Percentiles rank a stretch among this genome's conserved stretches.
Evolutionary conservation across 2,329 filamentous ascomycete species (phyloP).

Genomic region (Calonectria montana): DNA sequence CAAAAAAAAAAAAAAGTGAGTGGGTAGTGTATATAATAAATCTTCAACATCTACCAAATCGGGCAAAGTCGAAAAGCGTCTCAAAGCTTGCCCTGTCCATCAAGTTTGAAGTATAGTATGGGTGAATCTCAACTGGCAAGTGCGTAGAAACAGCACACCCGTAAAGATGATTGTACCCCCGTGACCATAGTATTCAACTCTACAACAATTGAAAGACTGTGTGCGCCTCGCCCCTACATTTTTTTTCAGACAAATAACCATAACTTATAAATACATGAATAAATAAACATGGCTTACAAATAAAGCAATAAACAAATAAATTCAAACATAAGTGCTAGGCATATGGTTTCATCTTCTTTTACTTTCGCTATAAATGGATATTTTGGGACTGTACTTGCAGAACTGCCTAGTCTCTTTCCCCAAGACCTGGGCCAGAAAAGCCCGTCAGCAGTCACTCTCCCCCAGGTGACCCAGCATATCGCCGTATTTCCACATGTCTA

Average conservation of each 20-base stretch:
- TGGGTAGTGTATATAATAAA: neutral
- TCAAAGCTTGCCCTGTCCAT: neutral
- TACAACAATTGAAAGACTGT: no score
- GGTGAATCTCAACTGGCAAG: neutral
- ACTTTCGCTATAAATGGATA: no score
- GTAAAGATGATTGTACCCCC: no score
- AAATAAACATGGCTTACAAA: no score
- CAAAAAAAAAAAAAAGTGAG: neutral
- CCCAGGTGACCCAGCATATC: neutral
- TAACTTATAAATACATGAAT: no score
- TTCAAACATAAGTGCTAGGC: no score
- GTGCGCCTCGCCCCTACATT: no score
- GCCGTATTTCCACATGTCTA: slow-evolving; percentile 12
- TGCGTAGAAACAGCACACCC: no score
- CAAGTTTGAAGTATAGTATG: neutral
- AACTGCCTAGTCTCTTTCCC: slow-evolving; percentile 8
- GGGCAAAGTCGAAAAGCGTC: neutral
- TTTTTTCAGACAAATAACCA: no score
- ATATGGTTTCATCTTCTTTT: no score
- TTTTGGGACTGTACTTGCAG: slow-evolving; percentile 23
- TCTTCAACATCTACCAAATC: slow-evolving; percentile 6
- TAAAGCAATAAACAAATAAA: no score
- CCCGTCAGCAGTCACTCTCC: neutral
- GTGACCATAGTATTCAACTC: no score
- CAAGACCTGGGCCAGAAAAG: neutral